Evolutionary conservation across 495 filamentous ascomycete species (phyloP).

Genomic region (Sporormia fimetaria): DNA sequence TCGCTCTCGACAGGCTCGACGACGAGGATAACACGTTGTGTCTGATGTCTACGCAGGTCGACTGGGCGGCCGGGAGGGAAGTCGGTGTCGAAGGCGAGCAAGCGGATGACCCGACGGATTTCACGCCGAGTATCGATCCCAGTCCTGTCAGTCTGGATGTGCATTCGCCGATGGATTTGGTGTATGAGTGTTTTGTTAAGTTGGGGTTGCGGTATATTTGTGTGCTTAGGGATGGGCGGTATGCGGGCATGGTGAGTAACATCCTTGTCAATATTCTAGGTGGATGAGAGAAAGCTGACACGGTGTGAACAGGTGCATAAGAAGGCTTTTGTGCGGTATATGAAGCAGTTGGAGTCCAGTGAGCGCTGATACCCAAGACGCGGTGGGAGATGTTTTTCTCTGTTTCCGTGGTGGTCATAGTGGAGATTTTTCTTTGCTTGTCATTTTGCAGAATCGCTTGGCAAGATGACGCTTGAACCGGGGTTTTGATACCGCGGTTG

Average conservation of each 20-base stretch:
- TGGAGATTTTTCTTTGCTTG: not conserved
- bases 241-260: slow-evolving; percentile 67
- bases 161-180: slow-evolving; percentile 82
- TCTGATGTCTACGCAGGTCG: slow-evolving; percentile 60
- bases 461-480: not conserved
- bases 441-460: not conserved
- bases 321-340: slow-evolving; percentile 91
- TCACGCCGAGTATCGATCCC: slow-evolving; percentile 84
- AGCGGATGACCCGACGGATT: slow-evolving; percentile 59
- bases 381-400: too few relatives aligned
- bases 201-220: slow-evolving; percentile 87
- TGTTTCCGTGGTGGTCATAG: not conserved
- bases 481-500: too few relatives aligned
- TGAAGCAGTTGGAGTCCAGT: slow-evolving; percentile 58
- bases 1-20: slow-evolving; percentile 70
- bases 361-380: too few relatives aligned
- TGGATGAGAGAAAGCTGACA: slow-evolving; percentile 24
- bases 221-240: slow-evolving; percentile 70
- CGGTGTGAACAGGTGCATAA: slow-evolving; percentile 66
- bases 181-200: slow-evolving; percentile 96
- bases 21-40: slow-evolving; percentile 63
- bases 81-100: slow-evolving; percentile 38
- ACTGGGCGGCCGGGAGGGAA: slow-evolving; percentile 35
- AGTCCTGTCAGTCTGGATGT: slow-evolving; percentile 83
- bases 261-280: not conserved